Base-by-base conservation (phyloP, 192 early-diverging fungal species). In the Mortierella antarctica region DNA sequence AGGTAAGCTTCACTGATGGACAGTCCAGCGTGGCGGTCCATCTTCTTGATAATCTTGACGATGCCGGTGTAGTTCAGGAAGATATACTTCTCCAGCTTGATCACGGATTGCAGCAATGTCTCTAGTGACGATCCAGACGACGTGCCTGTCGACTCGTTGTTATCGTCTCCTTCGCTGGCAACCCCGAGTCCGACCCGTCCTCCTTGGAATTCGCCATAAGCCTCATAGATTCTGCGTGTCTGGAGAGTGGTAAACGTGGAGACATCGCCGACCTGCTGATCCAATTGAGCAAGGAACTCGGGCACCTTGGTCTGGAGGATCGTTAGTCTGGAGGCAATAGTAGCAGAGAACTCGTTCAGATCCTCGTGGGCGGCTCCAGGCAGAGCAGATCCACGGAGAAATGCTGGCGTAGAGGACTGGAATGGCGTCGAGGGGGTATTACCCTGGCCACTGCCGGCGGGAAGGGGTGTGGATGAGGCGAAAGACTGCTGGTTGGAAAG, bases 1-100 rank as follows among this genome's bases (percentile, higher is more conserved):
- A 93, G 73, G 54, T 93, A 93, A 7, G 88, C 86, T 68, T 94
- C 93, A 47, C 89, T 86, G 48, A 95, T 86, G 39, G 87, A 83
- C 52, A 94, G 85, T 0, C 94, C 95, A 0, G 93, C 92, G 87
- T 93, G 92, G 65, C 92, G 89, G 82, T 95, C 95, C 75, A 91
- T 89, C 71, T 96, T 96, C 73, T 96, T 96, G 55, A 96, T 85
- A 42, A 94, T 94, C 86, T 96, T 96, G 56, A 91, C 88, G 45
- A 96, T 89, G 39, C 92, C 95, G 0, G 94, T 95, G 57, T 93
- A 95, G 86, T 95, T 96, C 46, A 96, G 84, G 62, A 95, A 94
- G 53, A 93, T 92, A 81, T 92, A 95, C 54, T 87, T 84, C 84
- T 96, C 94, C 18, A 95, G 86, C 65, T 85, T 88, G 51, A 95